These are phyloP conservation scores for Cercospora zeae-maydis DNA, from an alignment of 2,329 filamentous ascomycete genomes.

Conservation along the genomic window DNA sequence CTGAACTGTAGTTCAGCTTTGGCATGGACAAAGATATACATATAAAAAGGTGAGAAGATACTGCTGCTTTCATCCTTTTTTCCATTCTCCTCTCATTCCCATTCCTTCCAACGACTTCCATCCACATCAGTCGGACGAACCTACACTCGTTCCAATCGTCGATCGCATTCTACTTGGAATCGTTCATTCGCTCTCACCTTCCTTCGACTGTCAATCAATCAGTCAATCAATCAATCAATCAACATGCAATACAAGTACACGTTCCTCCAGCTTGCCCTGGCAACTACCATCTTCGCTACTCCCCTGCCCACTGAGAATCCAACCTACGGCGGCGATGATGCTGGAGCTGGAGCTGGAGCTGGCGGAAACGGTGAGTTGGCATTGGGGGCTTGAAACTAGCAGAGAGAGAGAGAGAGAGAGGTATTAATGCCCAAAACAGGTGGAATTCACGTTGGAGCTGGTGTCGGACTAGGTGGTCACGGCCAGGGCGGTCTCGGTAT, in stretches of 20 bases:
- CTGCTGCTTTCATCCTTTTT: neutral
- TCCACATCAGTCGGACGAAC: too few relatives aligned
- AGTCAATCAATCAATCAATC: neutral
- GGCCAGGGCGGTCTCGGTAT: neutral
- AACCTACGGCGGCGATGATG: neutral
- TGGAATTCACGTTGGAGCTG: neutral
- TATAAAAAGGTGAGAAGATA: neutral
- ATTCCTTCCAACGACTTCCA: too few relatives aligned
- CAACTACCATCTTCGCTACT: neutral
- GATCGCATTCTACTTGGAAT: too few relatives aligned
- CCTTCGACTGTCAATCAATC: neutral
- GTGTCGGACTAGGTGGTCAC: neutral
- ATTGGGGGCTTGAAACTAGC: too few relatives aligned
- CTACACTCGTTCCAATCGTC: too few relatives aligned
- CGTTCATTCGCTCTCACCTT: too few relatives aligned
- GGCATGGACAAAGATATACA: neutral
- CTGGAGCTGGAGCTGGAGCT: too few relatives aligned
- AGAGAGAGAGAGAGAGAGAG: too few relatives aligned
- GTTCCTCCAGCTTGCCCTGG: neutral
- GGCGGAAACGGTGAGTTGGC: neutral
- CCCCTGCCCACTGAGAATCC: neutral
- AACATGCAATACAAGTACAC: neutral
- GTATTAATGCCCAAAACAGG: neutral
- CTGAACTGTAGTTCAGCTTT: neutral
- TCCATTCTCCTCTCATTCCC: too few relatives aligned